phyloP scores from a whole-genome alignment of 192 early-diverging fungal species.

The Phlyctochytrium planicorne region DNA sequence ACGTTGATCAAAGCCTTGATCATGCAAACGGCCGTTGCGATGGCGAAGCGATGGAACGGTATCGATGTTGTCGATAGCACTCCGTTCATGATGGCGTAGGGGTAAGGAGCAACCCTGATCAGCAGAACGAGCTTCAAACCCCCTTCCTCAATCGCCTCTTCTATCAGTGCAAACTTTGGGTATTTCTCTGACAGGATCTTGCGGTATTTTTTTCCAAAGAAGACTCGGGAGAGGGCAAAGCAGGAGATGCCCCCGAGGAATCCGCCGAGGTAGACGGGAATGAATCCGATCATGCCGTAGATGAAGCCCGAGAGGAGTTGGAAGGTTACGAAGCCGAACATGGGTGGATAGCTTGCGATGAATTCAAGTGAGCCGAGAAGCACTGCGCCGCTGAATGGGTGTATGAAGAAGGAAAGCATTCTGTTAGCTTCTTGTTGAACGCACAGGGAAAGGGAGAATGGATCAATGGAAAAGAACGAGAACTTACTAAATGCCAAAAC shows the following conservation, averaged over 20 bases:
- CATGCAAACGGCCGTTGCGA: constrained; percentile 22
- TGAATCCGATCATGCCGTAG: constrained; percentile 64
- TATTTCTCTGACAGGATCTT: not conserved
- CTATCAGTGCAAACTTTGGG: constrained; percentile 27
- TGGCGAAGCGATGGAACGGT: constrained; percentile 7
- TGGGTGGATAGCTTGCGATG: constrained; percentile 64
- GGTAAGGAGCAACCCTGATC: constrained; percentile 72
- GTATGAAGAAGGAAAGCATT: too few relatives aligned
- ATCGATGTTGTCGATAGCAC: constrained; percentile 32
- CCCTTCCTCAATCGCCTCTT: constrained; percentile 26
- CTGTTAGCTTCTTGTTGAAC: not conserved
- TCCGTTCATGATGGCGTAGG: constrained; percentile 57
- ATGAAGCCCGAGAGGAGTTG: constrained; percentile 67
- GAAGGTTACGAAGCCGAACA: constrained; percentile 67
- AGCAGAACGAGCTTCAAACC: constrained; percentile 57
- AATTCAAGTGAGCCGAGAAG: constrained; percentile 54
- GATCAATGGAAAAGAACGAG: not conserved
- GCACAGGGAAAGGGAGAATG: not conserved
- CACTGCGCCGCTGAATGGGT: constrained; percentile 23
- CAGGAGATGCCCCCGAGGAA: constrained; percentile 17
- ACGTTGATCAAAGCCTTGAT: constrained; percentile 28
- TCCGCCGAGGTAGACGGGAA: constrained; percentile 55
- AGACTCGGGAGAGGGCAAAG: constrained; percentile 21
- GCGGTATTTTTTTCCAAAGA: constrained; percentile 21
- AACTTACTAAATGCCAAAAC: constrained; percentile 17